Percentiles rank a stretch among this genome's conserved stretches.
Evolutionary conservation across 225 moss, liverwort and hornwort genomes (phyloP).

Genomic region (Takakia lepidozioides): DNA sequence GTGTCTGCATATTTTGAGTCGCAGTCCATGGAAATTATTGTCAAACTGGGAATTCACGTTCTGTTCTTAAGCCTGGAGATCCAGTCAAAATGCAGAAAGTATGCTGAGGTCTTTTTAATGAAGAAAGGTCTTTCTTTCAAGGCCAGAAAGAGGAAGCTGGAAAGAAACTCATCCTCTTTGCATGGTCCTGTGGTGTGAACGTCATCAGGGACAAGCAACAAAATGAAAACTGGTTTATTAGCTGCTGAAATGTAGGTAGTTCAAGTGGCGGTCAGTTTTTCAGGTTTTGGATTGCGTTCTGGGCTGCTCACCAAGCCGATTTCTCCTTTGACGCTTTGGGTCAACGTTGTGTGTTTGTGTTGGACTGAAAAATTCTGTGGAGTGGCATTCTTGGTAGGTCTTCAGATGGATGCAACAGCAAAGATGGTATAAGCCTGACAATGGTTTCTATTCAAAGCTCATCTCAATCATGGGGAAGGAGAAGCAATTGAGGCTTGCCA

Average conservation of each 20-base stretch:
- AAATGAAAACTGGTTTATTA: no score
- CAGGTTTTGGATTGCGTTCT: neutral
- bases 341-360: no score
- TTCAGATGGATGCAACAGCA: conserved; percentile 94
- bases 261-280: neutral
- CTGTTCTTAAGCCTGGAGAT: no score
- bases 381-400: conserved; percentile 61
- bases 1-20: neutral
- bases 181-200: no score
- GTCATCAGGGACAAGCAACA: no score
- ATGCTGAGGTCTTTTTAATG: neutral
- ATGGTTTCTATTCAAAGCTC: conserved; percentile 82
- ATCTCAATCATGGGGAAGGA: conserved; percentile 93
- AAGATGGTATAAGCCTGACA: conserved; percentile 79
- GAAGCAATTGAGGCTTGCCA: conserved; percentile 62
- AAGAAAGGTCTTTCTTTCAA: no score
- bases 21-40: neutral
- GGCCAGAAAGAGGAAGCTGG: no score
- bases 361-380: no score
- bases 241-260: no score
- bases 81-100: neutral
- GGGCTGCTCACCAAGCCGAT: neutral
- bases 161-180: no score
- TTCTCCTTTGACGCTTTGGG: no score
- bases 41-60: neutral